phyloP scores from a whole-genome alignment of 805 yeast species.

The Schwanniomyces yamadae region DNA sequence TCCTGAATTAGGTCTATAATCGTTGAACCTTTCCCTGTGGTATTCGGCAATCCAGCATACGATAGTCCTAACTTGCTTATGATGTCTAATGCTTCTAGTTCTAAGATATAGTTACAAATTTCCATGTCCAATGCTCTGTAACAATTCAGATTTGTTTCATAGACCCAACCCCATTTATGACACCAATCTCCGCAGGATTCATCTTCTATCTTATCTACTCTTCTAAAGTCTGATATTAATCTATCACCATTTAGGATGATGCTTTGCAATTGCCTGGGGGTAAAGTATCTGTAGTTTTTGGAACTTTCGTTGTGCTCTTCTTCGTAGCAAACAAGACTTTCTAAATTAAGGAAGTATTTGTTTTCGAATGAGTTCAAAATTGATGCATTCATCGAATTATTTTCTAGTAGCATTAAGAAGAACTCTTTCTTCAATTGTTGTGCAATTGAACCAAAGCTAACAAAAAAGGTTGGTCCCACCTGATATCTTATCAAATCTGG shows the following conservation, averaged over 20 bases:
- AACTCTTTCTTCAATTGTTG: slow-evolving; percentile 15
- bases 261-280: slow-evolving; percentile 10
- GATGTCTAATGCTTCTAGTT: slow-evolving; percentile 11
- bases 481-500: slow-evolving; percentile 15
- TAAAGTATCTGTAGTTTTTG: slow-evolving; percentile 9
- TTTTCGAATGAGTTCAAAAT: not conserved
- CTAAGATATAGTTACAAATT: slow-evolving; percentile 11
- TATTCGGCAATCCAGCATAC: slow-evolving; percentile 6
- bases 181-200: slow-evolving; percentile 12
- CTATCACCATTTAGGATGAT: slow-evolving; percentile 9
- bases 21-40: not conserved
- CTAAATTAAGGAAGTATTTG: too few species aligned
- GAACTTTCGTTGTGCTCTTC: slow-evolving; percentile 1
- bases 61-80: slow-evolving; percentile 7
- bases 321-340: not conserved
- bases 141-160: slow-evolving; percentile 12
- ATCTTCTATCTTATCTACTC: not conserved
- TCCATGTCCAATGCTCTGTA: slow-evolving; percentile 11
- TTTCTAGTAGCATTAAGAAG: slow-evolving; percentile 8
- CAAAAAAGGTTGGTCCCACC: slow-evolving; percentile 12
- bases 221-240: slow-evolving; percentile 3
- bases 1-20: slow-evolving; percentile 8
- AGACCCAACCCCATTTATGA: slow-evolving; percentile 14
- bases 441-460: slow-evolving; percentile 17
- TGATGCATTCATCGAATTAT: slow-evolving; percentile 6